These are phyloP conservation scores for Cotoneaster glaucophyllus DNA, from an alignment of 306 rosid species.

Conservation along the genomic window DNA sequence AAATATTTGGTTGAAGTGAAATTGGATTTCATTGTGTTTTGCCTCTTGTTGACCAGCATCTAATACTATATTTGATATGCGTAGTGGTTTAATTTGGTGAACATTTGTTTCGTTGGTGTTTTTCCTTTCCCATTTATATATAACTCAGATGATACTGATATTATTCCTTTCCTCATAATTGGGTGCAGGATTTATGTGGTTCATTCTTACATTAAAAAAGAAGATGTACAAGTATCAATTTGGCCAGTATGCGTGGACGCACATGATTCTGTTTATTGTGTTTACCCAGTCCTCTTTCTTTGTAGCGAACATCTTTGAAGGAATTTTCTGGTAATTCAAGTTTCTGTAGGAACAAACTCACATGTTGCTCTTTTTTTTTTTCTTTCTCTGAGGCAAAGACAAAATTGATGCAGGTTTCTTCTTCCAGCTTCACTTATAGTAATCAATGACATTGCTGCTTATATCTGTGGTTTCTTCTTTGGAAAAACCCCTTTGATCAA, in stretches of 20 bases:
- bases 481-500: constrained; percentile 96
- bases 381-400: constrained; percentile 18
- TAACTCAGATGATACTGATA: background rate
- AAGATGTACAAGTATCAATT: constrained; percentile 99
- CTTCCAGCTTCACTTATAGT: constrained; percentile 95
- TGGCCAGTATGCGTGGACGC: constrained; percentile 99
- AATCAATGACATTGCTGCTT: constrained; percentile 94
- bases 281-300: constrained; percentile 95
- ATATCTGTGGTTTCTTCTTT: constrained; percentile 86
- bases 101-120: background rate
- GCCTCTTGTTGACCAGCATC: background rate
- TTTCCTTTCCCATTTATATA: constrained; percentile 1
- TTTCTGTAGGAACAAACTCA: background rate
- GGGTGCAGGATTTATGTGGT: constrained; percentile 94
- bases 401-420: constrained; percentile 72
- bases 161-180: constrained; percentile 22
- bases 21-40: background rate
- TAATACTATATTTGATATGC: background rate
- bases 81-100: background rate
- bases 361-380: background rate
- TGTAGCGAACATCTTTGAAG: constrained; percentile 96
- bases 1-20: background rate
- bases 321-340: constrained; percentile 78
- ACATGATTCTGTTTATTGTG: constrained; percentile 93
- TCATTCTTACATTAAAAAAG: constrained; percentile 93